Percentiles rank a stretch among this genome's conserved stretches.
Evolutionary conservation across 768 basidiomycete species (phyloP).

Genomic region (Crucibulum laeve): DNA sequence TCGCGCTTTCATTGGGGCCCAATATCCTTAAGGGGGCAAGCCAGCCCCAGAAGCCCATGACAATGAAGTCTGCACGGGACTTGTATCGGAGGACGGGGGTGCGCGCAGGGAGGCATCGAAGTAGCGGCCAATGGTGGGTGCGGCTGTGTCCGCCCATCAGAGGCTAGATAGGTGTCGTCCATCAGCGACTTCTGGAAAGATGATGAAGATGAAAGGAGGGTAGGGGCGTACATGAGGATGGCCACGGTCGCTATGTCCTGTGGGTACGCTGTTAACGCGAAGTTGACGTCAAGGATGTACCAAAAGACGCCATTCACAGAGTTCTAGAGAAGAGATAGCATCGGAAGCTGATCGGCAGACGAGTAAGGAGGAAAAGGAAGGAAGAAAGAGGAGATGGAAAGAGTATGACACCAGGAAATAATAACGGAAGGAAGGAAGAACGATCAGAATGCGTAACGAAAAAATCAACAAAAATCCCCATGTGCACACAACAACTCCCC

Average conservation of each 20-base stretch:
- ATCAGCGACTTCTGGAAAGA: not conserved
- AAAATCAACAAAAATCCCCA: no score
- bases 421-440: not conserved
- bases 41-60: conserved; percentile 69
- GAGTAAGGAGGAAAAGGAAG: not conserved
- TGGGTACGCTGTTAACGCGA: not conserved
- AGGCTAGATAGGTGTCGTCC: no score
- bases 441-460: not conserved
- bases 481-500: no score
- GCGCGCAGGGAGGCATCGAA: conserved; percentile 62
- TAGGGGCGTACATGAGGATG: not conserved
- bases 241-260: not conserved
- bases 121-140: conserved; percentile 87
- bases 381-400: no score
- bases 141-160: conserved; percentile 94
- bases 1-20: conserved; percentile 25
- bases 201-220: not conserved
- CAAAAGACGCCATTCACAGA: not conserved
- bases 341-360: not conserved
- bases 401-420: not conserved
- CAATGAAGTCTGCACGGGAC: conserved; percentile 79
- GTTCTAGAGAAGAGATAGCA: not conserved
- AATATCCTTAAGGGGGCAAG: conserved; percentile 41
- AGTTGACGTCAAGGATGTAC: not conserved
- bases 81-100: conserved; percentile 80